Conservation (phyloP, 2,329 filamentous ascomycete species). For the Trichoderma afroharzianum region DNA sequence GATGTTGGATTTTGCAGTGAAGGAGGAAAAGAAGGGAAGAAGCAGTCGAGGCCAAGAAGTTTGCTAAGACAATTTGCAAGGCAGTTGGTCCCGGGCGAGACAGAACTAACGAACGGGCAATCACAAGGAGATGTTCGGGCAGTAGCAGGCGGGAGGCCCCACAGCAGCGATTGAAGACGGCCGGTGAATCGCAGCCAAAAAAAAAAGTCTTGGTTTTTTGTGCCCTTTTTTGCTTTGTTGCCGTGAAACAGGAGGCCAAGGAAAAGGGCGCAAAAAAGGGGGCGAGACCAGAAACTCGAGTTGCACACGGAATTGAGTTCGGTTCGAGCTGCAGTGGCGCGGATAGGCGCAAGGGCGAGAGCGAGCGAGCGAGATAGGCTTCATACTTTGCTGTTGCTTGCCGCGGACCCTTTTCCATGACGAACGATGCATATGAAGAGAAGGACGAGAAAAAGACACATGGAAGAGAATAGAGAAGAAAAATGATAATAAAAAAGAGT, state of each 20-base stretch:
- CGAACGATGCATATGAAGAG: background rate
- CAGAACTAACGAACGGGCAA: background rate
- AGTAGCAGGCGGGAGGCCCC: background rate
- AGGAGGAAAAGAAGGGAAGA: background rate
- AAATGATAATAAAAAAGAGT: background rate
- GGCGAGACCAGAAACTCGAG: background rate
- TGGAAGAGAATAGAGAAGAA: background rate
- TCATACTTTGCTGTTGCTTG: background rate
- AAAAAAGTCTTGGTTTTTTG: background rate
- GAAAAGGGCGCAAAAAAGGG: background rate
- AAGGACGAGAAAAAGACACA: background rate
- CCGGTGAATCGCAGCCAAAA: conserved; percentile 6
- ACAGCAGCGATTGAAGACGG: background rate
- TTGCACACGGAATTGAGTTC: background rate
- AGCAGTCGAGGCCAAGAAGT: background rate
- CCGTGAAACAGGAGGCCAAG: background rate
- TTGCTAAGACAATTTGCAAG: background rate
- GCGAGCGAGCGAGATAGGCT: background rate
- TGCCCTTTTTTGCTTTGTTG: background rate
- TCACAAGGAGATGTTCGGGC: background rate
- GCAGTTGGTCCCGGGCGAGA: background rate
- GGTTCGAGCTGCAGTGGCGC: background rate
- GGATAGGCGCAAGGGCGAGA: background rate
- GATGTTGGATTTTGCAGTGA: background rate
- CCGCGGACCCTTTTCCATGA: background rate